Base-by-base conservation (phyloP, 495 filamentous ascomycete species). In the Penicillium diatomitis region DNA sequence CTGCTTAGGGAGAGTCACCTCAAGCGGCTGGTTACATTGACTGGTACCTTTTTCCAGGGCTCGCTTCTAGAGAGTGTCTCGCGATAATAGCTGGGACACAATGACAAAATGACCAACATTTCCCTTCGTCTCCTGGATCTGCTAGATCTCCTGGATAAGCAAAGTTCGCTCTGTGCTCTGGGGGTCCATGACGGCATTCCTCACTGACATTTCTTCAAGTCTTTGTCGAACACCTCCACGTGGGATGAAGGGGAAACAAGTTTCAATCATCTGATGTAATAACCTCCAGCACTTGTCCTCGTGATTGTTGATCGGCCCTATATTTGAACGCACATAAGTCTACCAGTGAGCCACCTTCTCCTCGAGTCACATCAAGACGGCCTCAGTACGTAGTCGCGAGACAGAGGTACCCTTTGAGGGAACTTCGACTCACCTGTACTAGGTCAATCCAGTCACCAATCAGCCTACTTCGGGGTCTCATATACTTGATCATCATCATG, bases 101-200 rank as follows among this genome's bases (percentile, higher is more conserved):
- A 20, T 20, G 20, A 20, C 20, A 48, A 36, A 34, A 51, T 47
- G 48, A 52, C 43, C 52, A 49, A 55, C 46, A 51, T 47, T 60
- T 60, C 52, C 50, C 56, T 52, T 10, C 46, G 12, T 37, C 44
- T 10, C 39, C n/a, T 8, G 20, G 1, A 20, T 20, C 20, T 20
- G 20, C 20, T 20, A 20, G 20, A 20, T 1, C 20, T 20, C 20
- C 20, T 20, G 20, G 20, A 20, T 20, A 20, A 20, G 20, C 20
- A 20, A 20, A 0, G 20, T 20, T 20, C 20, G 20, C 20, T 20
- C 20, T 20, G 20, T 20, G 20, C 20, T 34, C 31, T 51, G 54
- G 55, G 50, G 53, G 50, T 62, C 51, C 38, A 64, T 64, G 61
- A 62, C 61, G 56, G 59, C 59, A 62, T 64, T 39, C 46, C 55